Percentiles rank a stretch among this genome's conserved stretches.
Evolutionary conservation across 23 red algal genomes (phyloP).

Genomic region (Gracilaria gracilis): DNA sequence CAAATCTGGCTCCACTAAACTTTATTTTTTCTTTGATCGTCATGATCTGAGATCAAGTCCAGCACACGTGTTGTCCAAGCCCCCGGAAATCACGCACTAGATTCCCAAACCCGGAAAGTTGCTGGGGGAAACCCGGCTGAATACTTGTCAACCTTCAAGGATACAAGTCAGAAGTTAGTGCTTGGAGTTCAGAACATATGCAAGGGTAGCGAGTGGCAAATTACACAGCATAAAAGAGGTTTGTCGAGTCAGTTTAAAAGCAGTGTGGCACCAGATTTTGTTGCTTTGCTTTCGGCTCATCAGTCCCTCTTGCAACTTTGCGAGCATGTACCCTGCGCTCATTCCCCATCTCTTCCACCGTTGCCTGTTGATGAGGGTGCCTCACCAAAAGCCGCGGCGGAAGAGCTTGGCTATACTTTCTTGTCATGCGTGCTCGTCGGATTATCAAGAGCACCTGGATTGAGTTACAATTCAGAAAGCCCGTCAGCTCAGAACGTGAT

Average conservation of each 20-base stretch:
- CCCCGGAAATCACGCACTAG: no score
- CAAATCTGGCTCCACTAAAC: no score
- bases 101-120: no score
- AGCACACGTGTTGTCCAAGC: not conserved
- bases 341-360: slow-evolving; percentile 85
- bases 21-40: not conserved
- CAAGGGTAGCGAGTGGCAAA: no score
- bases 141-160: no score
- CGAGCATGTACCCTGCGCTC: slow-evolving; percentile 87
- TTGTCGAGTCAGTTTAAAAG: no score
- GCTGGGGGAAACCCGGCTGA: no score
- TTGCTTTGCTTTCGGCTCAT: no score
- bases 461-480: slow-evolving; percentile 2
- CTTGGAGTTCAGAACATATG: no score
- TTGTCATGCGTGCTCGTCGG: slow-evolving; percentile 94
- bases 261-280: no score
- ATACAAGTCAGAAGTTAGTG: no score
- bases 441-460: slow-evolving; percentile 78
- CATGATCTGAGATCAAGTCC: not conserved
- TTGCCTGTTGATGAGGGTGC: slow-evolving; percentile 61
- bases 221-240: no score
- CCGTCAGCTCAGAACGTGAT: not conserved
- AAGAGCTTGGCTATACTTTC: slow-evolving; percentile 99
- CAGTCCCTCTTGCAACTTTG: slow-evolving; percentile 80
- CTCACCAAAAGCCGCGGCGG: slow-evolving; percentile 92